Percentiles rank a stretch among this genome's conserved stretches.
These are phyloP conservation scores for Monsonia emarginata DNA, from an alignment of 441 rosid genomes.

Conservation along the genomic window DNA sequence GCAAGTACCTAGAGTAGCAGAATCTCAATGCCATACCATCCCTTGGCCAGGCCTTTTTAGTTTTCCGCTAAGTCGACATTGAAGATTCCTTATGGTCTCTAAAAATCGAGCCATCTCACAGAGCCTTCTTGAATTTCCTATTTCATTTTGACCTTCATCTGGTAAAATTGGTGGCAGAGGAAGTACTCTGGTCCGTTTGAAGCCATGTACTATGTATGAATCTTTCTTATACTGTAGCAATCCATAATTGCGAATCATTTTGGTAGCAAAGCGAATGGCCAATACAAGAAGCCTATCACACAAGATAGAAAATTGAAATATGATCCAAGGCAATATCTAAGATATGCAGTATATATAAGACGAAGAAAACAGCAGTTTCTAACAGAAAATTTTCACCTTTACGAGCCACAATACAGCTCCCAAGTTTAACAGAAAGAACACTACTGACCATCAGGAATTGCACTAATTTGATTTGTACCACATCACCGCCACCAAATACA, in stretches of 20 bases:
- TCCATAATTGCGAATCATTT: conserved; percentile 72
- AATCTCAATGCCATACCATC: conserved; percentile 37
- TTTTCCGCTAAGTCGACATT: conserved; percentile 53
- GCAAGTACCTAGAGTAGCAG: conserved; percentile 6
- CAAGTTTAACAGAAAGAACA: too few relatives aligned
- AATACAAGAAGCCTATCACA: conserved; percentile 69
- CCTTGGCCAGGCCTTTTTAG: conserved; percentile 65
- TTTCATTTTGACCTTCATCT: conserved; percentile 31
- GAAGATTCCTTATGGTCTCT: conserved; percentile 78
- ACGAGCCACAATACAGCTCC: not conserved
- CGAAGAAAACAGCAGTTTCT: not conserved
- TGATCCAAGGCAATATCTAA: not conserved
- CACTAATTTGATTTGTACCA: too few relatives aligned
- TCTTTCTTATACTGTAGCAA: conserved; percentile 48
- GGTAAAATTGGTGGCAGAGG: conserved; percentile 47
- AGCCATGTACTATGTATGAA: conserved; percentile 32
- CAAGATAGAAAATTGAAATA: conserved; percentile 12
- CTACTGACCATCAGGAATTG: too few relatives aligned
- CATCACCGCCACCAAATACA: too few relatives aligned
- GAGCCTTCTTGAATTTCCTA: conserved; percentile 45
- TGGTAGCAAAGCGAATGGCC: conserved; percentile 73
- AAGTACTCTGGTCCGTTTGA: conserved; percentile 29
- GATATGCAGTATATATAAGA: not conserved
- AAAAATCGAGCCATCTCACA: conserved; percentile 71
- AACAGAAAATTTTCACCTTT: not conserved